Conservation (phyloP, 106 monocot species). For the Allium fistulosum region DNA sequence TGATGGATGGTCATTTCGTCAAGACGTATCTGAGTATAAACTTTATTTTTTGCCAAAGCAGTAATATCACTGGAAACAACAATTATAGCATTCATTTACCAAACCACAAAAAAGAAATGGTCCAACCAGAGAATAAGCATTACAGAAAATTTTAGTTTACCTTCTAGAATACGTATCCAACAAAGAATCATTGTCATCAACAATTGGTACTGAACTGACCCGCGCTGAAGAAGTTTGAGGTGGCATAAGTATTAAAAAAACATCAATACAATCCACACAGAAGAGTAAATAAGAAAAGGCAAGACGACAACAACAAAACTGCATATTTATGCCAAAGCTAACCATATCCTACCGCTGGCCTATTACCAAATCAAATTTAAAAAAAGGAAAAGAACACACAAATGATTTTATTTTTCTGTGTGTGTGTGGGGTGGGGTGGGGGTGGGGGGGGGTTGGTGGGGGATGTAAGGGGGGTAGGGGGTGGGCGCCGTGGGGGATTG, state of each 20-base stretch:
- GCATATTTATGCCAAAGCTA: too few relatives aligned
- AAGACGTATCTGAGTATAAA: slow-evolving; percentile 37
- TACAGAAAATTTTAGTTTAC: slow-evolving; percentile 9
- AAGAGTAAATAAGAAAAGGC: background rate
- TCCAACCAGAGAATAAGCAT: too few relatives aligned
- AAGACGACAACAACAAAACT: too few relatives aligned
- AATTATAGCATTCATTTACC: background rate
- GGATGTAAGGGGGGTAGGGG: too few relatives aligned
- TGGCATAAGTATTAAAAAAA: background rate
- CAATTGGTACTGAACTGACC: slow-evolving; percentile 72
- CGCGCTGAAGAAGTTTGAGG: slow-evolving; percentile 30
- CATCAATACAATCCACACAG: background rate
- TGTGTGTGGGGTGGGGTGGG: too few relatives aligned
- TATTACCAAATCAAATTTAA: too few relatives aligned
- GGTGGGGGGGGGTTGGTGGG: too few relatives aligned
- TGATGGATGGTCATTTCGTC: slow-evolving; percentile 49
- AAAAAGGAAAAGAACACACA: too few relatives aligned
- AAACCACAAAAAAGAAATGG: too few relatives aligned
- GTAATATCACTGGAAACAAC: slow-evolving; percentile 58
- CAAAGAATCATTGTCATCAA: slow-evolving; percentile 64
- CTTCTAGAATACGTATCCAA: slow-evolving; percentile 65
- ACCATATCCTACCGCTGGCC: too few relatives aligned
- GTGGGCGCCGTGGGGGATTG: too few relatives aligned
- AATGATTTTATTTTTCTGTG: too few relatives aligned
- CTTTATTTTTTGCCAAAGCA: slow-evolving; percentile 54